Evolutionary conservation across 495 filamentous ascomycete genomes (phyloP).

Genomic region (Podospora pseudocomata): DNA sequence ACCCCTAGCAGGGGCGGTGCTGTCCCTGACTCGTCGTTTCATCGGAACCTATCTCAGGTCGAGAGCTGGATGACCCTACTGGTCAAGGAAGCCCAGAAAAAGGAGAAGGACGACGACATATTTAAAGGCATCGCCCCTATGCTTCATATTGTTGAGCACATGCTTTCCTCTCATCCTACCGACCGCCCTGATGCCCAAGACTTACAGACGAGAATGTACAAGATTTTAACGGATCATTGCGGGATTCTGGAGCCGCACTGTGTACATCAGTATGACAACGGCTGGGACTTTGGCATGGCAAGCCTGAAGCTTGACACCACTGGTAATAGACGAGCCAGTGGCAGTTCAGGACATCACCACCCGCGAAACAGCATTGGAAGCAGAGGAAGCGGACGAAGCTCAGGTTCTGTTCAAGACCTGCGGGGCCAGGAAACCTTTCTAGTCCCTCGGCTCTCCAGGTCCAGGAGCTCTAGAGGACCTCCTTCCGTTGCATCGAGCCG

Average conservation of each 20-base stretch:
- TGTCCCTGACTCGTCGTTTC: conserved; percentile 73
- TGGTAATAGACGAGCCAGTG: neutral
- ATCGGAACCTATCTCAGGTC: conserved; percentile 73
- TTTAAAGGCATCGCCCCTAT: conserved; percentile 48
- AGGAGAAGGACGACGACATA: conserved; percentile 59
- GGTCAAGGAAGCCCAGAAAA: conserved; percentile 63
- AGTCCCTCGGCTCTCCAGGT: neutral
- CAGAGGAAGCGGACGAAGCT: conserved; percentile 7
- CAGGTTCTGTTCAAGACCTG: neutral
- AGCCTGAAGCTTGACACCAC: conserved; percentile 2
- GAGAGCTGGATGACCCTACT: conserved; percentile 72
- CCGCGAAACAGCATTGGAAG: conserved; percentile 20
- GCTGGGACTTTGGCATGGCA: neutral
- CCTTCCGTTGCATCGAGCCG: neutral
- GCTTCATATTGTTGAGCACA: conserved; percentile 43
- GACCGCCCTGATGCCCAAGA: conserved; percentile 45
- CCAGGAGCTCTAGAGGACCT: neutral
- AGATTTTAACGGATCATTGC: conserved; percentile 44
- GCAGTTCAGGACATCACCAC: conserved; percentile 1
- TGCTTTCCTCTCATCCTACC: conserved; percentile 44
- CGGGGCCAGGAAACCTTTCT: neutral
- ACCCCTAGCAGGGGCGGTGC: conserved; percentile 62
- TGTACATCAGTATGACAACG: conserved; percentile 35
- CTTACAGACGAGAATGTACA: conserved; percentile 43
- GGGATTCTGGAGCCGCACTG: conserved; percentile 45